These are phyloP conservation scores for Annulohypoxylon nitens DNA, from an alignment of 495 filamentous ascomycete genomes.

Conservation along the genomic window DNA sequence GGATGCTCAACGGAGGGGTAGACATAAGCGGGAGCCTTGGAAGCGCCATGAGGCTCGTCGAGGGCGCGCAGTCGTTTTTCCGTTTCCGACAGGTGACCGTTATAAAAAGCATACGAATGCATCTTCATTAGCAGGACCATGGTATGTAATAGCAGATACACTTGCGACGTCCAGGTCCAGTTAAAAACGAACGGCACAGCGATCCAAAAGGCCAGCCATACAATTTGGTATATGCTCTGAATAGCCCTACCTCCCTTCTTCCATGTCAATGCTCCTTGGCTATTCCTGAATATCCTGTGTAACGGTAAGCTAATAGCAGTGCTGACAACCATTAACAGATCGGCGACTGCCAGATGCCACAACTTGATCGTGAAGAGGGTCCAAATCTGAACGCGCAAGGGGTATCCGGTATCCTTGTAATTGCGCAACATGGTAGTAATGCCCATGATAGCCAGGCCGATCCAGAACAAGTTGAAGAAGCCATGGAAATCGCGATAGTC, in stretches of 20 bases:
- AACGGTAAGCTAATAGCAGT: conserved; percentile 80
- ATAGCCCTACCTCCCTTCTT: conserved; percentile 77
- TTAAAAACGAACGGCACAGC: conserved; percentile 87
- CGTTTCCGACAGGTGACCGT: conserved; percentile 91
- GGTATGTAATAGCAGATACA: conserved; percentile 92
- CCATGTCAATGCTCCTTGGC: conserved; percentile 76
- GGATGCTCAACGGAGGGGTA: conserved; percentile 78
- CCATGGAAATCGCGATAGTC: conserved; percentile 95
- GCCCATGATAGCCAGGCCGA: conserved; percentile 95
- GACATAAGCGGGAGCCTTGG: conserved; percentile 75
- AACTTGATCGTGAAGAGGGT: conserved; percentile 86
- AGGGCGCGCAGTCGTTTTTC: conserved; percentile 81
- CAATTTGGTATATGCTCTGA: conserved; percentile 83
- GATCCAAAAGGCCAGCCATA: conserved; percentile 88
- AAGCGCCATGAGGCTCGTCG: conserved; percentile 79
- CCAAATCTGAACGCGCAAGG: conserved; percentile 87
- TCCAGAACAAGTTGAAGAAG: conserved; percentile 98
- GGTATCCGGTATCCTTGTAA: conserved; percentile 91
- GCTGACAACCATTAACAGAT: conserved; percentile 83
- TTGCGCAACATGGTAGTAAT: conserved; percentile 92
- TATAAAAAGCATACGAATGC: conserved; percentile 98
- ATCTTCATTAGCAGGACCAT: conserved; percentile 97
- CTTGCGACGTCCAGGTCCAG: conserved; percentile 95
- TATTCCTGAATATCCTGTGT: conserved; percentile 73
- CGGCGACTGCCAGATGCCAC: conserved; percentile 86